A percentile compares a stretch with the other conserved stretches of the same genome.
Evolutionary conservation across 805 yeast species (phyloP).

Genomic region (Wickerhamiella siamensis): DNA sequence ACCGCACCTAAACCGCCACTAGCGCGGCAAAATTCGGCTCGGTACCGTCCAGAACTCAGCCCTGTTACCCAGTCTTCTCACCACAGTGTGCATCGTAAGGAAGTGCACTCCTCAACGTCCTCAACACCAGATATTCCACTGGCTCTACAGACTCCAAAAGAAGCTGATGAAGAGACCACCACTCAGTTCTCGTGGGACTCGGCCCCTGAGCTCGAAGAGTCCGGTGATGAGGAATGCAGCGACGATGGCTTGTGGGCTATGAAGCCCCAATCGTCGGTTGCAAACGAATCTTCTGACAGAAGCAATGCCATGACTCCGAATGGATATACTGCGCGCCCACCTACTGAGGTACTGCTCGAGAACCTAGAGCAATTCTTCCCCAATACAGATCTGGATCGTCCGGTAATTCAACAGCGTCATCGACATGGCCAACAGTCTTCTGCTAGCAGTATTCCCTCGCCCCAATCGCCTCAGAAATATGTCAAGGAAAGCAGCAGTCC

Average conservation of each 20-base stretch:
- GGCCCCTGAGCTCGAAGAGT: conserved; percentile 39
- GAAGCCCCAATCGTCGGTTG: conserved; percentile 14
- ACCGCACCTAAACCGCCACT: conserved; percentile 33
- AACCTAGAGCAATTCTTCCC: conserved; percentile 90
- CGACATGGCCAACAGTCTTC: conserved; percentile 1
- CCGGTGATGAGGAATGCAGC: conserved; percentile 27
- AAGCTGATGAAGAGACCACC: conserved; percentile 2
- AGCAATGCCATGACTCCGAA: conserved; percentile 7
- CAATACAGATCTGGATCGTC: conserved; percentile 77
- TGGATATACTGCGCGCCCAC: conserved; percentile 76
- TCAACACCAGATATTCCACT: not conserved
- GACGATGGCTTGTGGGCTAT: conserved; percentile 53
- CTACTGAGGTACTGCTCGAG: conserved; percentile 84
- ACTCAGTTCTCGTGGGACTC: conserved; percentile 36
- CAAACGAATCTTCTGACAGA: not conserved
- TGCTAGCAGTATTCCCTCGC: not conserved
- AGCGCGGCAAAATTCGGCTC: conserved; percentile 17
- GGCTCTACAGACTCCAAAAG: not conserved
- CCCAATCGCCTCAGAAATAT: not conserved
- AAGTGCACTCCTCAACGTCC: not conserved
- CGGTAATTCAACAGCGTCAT: conserved; percentile 46
- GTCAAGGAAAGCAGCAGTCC: not conserved
- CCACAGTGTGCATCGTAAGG: conserved; percentile 1
- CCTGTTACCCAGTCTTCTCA: conserved; percentile 9
- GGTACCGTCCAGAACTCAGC: conserved; percentile 19